Conservation (phyloP, 495 filamentous ascomycete genomes). For the Penicillium bialowiezense region DNA sequence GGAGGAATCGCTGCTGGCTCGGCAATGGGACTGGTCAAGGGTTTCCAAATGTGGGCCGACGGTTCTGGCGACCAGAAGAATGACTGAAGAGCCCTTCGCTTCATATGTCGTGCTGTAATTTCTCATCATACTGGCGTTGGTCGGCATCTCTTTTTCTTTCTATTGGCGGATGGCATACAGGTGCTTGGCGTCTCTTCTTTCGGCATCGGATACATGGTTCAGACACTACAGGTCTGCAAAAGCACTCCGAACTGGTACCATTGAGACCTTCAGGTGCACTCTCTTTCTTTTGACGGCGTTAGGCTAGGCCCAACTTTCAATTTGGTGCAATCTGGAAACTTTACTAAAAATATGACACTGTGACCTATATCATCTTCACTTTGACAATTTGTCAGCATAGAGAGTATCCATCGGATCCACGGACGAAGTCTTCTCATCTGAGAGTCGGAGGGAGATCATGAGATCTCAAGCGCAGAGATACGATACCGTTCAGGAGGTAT, state of each 20-base stretch:
- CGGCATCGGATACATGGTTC: no score
- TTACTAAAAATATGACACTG: no score
- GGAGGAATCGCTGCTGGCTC: slow-evolving; percentile 62
- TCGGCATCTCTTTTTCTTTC: background rate
- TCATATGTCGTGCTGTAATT: background rate
- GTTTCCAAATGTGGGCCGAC: slow-evolving; percentile 43
- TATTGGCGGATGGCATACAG: slow-evolving; percentile 1
- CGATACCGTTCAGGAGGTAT: no score
- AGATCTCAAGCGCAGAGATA: no score
- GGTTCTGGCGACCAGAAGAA: slow-evolving; percentile 12
- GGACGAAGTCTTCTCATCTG: no score
- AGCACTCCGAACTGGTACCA: background rate
- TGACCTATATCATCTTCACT: no score
- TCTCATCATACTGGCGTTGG: slow-evolving; percentile 9
- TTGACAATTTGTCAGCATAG: no score
- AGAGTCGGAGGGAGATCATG: no score
- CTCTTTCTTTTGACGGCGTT: no score
- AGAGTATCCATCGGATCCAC: no score
- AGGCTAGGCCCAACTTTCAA: background rate
- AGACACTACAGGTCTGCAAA: background rate
- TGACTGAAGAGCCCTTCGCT: slow-evolving; percentile 2
- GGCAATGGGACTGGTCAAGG: slow-evolving; percentile 63
- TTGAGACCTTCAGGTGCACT: no score
- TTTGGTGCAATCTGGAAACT: background rate
- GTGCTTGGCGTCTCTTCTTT: background rate